These are phyloP conservation scores for Gaeumannomyces sp. DNA, from an alignment of 2,329 filamentous ascomycete species.

Conservation along the genomic window DNA sequence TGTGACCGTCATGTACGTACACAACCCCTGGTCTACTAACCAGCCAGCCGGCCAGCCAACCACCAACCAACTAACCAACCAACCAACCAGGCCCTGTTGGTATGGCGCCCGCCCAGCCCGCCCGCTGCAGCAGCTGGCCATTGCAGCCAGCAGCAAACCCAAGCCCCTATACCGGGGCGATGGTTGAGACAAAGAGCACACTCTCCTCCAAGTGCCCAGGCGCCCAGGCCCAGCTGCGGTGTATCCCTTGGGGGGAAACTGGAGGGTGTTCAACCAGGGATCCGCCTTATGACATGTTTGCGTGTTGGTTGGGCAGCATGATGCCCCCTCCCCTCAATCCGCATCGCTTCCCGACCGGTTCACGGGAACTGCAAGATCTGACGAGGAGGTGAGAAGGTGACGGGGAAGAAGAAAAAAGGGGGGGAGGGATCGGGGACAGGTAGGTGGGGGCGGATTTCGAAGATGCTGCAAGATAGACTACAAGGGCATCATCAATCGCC, in stretches of 20 bases:
- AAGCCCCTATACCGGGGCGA: background rate
- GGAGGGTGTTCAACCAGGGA: background rate
- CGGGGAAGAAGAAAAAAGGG: too few relatives aligned
- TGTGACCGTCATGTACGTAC: background rate
- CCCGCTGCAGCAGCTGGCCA: background rate
- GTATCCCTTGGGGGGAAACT: background rate
- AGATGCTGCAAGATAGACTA: background rate
- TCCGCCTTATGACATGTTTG: background rate
- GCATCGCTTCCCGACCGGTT: background rate
- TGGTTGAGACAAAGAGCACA: background rate
- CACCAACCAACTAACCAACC: too few relatives aligned
- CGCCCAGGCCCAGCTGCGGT: background rate
- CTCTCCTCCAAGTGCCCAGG: background rate
- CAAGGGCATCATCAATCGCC: too few relatives aligned
- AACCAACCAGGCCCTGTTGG: background rate
- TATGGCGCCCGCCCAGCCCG: too few relatives aligned
- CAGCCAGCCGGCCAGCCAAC: too few relatives aligned
- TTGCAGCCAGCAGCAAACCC: background rate
- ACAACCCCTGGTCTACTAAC: too few relatives aligned
- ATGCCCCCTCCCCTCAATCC: background rate
- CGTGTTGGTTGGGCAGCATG: background rate
- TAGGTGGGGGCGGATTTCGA: background rate
- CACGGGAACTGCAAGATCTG: background rate
- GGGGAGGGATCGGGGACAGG: background rate
- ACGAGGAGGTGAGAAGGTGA: background rate